A percentile compares a stretch with the other conserved stretches of the same genome.
These are phyloP conservation scores for Tricholoma hemisulphureum DNA, from an alignment of 768 basidiomycete species.

Conservation along the genomic window DNA sequence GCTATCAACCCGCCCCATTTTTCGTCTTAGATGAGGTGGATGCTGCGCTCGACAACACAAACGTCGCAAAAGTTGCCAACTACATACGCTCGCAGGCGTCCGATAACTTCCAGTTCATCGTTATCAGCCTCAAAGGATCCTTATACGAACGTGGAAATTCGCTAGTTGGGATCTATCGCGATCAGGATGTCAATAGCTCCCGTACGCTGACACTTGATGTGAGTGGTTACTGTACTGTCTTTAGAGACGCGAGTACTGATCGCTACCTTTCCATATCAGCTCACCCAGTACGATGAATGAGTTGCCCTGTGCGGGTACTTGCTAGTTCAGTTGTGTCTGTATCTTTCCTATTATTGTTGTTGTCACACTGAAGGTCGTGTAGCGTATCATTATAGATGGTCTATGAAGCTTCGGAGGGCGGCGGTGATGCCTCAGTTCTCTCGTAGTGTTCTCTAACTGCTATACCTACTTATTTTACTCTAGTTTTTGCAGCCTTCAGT, in stretches of 20 bases:
- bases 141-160: constrained; percentile 89
- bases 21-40: constrained; percentile 99
- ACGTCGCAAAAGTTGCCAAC: constrained; percentile 92
- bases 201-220: constrained; percentile 90
- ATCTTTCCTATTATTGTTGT: neutral
- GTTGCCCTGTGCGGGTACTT: too few relatives aligned
- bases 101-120: constrained; percentile 88
- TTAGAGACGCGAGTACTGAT: neutral
- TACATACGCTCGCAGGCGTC: constrained; percentile 88
- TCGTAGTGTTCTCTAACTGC: too few relatives aligned
- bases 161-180: constrained; percentile 90
- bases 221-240: constrained; percentile 24
- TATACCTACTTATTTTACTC: too few relatives aligned
- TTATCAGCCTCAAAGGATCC: constrained; percentile 94
- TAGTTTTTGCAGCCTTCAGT: too few relatives aligned
- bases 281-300: constrained; percentile 63
- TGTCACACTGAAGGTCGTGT: neutral
- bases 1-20: constrained; percentile 95
- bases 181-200: constrained; percentile 92
- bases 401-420: too few relatives aligned
- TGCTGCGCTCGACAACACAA: constrained; percentile 97
- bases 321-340: neutral
- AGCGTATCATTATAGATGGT: neutral
- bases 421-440: too few relatives aligned
- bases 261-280: constrained; percentile 29